A percentile compares a stretch with the other conserved stretches of the same genome.
Conservation (phyloP, 768 basidiomycete species). For the Rhizopogon sp. region DNA sequence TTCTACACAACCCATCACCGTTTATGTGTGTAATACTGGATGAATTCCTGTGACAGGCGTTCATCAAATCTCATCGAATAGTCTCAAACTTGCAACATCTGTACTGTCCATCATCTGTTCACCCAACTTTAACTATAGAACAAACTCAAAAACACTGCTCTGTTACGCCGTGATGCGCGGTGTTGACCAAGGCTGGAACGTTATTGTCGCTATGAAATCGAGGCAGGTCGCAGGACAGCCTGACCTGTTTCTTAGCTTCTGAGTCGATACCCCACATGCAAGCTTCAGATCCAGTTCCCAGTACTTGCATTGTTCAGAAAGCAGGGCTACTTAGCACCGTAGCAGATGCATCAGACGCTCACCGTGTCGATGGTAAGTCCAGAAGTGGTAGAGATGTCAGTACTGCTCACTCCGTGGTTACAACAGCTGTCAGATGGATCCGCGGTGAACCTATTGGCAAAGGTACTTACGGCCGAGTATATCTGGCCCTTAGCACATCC, state of each 20-base stretch:
- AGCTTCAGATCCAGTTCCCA: neutral
- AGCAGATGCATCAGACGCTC: neutral
- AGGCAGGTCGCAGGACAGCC: neutral
- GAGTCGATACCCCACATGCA: neutral
- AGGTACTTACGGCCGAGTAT: slow-evolving; percentile 95
- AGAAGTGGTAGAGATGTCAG: neutral
- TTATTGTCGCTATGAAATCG: neutral
- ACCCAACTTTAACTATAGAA: too few species aligned
- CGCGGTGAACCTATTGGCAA: slow-evolving; percentile 96
- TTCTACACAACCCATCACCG: too few species aligned
- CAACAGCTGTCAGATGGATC: slow-evolving; percentile 91
- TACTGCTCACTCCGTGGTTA: neutral
- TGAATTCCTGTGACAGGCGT: too few species aligned
- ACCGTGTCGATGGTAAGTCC: neutral
- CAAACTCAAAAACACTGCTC: too few species aligned
- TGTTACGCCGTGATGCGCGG: too few species aligned
- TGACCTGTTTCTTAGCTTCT: neutral
- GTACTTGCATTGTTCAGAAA: neutral
- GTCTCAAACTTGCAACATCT: too few species aligned
- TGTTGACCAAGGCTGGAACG: neutral
- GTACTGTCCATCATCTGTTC: too few species aligned
- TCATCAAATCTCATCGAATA: too few species aligned
- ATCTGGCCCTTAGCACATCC: slow-evolving; percentile 91
- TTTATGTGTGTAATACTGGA: too few species aligned
- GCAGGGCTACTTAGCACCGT: neutral